These are phyloP conservation scores for Arthrinium phaeospermum DNA, from an alignment of 2,329 filamentous ascomycete genomes.

Conservation along the genomic window DNA sequence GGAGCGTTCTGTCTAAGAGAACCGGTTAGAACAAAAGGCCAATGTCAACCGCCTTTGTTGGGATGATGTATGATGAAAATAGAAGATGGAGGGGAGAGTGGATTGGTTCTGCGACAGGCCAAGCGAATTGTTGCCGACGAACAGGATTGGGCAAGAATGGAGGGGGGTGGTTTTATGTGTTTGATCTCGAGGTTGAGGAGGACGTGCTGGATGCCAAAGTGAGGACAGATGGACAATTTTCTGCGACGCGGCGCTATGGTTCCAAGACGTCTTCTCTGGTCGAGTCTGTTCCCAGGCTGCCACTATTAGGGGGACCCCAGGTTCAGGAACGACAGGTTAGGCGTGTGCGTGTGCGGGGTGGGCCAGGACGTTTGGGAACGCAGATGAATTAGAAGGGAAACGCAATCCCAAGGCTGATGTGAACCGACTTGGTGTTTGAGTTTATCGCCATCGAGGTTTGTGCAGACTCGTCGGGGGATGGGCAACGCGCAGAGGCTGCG, in stretches of 20 bases:
- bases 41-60: conserved; percentile 4
- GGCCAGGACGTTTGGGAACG: neutral
- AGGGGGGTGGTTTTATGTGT: neutral
- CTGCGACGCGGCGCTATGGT: conserved; percentile 23
- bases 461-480: conserved; percentile 12
- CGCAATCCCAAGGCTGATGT: neutral
- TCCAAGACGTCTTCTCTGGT: conserved; percentile 16
- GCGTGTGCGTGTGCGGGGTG: conserved; percentile 18
- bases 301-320: conserved; percentile 13
- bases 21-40: conserved; percentile 18
- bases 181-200: neutral
- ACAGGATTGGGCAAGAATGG: neutral
- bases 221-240: conserved; percentile 24
- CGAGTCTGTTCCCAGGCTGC: conserved; percentile 24
- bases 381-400: neutral
- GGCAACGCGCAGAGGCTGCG: conserved; percentile 1
- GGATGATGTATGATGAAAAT: conserved; percentile 2
- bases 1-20: conserved; percentile 19
- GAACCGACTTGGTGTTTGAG: conserved; percentile 11
- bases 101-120: conserved; percentile 6
- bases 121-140: neutral
- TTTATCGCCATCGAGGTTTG: neutral
- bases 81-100: neutral
- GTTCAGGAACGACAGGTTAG: conserved; percentile 13
- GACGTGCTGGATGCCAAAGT: conserved; percentile 14